Percentiles rank a stretch among this genome's conserved stretches.
Conservation (phyloP, 2,329 filamentous ascomycete species). For the Aspergillus udagawae region DNA sequence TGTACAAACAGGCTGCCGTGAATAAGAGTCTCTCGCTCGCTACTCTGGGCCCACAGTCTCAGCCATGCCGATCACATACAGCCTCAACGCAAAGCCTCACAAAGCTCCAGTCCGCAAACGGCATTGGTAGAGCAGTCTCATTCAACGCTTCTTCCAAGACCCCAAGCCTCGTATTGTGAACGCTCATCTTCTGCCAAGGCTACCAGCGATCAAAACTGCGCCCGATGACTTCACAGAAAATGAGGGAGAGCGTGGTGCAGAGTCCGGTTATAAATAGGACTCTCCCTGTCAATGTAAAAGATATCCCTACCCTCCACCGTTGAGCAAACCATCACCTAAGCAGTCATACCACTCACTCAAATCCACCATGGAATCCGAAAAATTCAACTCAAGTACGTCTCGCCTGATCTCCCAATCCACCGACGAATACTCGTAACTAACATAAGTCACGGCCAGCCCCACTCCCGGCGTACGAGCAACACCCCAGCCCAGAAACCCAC, state of each 20-base stretch:
- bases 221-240: background rate
- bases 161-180: background rate
- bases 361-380: background rate
- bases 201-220: background rate
- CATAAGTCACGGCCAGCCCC: background rate
- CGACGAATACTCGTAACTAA: background rate
- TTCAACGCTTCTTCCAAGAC: background rate
- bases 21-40: too few species aligned
- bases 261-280: background rate
- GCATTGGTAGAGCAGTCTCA: background rate
- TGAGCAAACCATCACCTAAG: background rate
- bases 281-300: background rate
- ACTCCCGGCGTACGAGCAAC: conserved; percentile 1
- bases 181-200: background rate
- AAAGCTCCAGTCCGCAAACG: background rate
- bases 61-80: background rate
- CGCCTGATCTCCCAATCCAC: background rate
- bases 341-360: background rate
- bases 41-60: background rate
- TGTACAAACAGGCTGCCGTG: too few species aligned
- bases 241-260: too few species aligned
- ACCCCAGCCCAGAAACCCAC: background rate
- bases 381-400: background rate
- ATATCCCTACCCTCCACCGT: background rate
- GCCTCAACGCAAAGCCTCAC: background rate